Conservation (phyloP, 1,284 basidiomycete genomes). For the Gomphus sp. region DNA sequence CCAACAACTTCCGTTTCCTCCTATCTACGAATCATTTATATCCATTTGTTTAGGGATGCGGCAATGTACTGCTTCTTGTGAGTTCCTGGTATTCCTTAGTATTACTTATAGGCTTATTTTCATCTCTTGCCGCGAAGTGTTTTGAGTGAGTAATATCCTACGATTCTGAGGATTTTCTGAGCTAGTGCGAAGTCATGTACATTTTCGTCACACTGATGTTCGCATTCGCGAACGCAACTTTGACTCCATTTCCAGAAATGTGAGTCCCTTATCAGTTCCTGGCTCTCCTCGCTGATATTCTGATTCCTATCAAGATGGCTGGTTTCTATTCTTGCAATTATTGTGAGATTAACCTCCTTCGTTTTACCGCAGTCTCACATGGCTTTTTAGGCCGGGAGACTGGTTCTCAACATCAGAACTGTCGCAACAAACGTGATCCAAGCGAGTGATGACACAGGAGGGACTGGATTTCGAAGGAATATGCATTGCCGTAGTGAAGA, state of each 20-base stretch:
- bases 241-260: neutral
- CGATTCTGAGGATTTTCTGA: too few species aligned
- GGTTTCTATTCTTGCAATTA: neutral
- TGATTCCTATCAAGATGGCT: neutral
- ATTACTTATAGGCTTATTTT: neutral
- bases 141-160: neutral
- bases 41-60: neutral
- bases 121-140: too few species aligned
- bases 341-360: neutral
- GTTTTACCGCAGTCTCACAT: neutral
- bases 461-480: neutral
- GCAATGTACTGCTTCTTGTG: neutral
- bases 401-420: too few species aligned
- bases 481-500: neutral
- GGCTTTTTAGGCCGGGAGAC: neutral
- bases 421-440: too few species aligned
- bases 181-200: neutral
- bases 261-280: neutral
- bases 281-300: too few species aligned
- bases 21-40: too few species aligned
- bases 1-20: neutral
- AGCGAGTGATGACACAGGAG: too few species aligned
- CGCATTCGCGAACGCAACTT: neutral
- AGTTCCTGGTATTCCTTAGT: neutral
- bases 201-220: neutral